Percentiles rank a stretch among this genome's conserved stretches.
phyloP scores from a whole-genome alignment of 164 flowering plant genomes.

The Vitis labrusca region DNA sequence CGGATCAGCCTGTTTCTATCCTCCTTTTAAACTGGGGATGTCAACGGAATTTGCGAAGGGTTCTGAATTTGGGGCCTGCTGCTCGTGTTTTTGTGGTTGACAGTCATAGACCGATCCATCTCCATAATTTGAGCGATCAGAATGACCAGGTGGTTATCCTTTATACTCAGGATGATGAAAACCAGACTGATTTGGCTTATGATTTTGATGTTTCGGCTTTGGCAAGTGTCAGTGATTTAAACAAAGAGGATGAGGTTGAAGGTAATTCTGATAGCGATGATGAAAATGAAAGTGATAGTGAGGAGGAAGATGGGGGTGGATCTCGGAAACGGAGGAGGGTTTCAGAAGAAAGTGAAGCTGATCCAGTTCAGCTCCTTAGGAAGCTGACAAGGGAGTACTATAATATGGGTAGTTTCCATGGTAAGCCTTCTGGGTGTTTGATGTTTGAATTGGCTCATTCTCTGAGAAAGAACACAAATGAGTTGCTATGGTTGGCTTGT shows the following conservation, averaged over 20 bases:
- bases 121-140: slow-evolving; percentile 69
- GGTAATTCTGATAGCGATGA: slow-evolving; percentile 43
- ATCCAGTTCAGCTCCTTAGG: slow-evolving; percentile 51
- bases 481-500: slow-evolving; percentile 93
- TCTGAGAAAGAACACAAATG: slow-evolving; percentile 84
- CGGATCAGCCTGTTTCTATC: slow-evolving; percentile 53
- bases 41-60: slow-evolving; percentile 65
- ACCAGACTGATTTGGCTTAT: slow-evolving; percentile 74
- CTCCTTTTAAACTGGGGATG: slow-evolving; percentile 92
- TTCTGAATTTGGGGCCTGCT: slow-evolving; percentile 49
- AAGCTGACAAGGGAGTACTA: slow-evolving; percentile 76
- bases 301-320: slow-evolving; percentile 43
- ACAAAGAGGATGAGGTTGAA: slow-evolving; percentile 64
- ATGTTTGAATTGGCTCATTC: slow-evolving; percentile 82
- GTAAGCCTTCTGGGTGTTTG: slow-evolving; percentile 90
- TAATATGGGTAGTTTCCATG: slow-evolving; percentile 86
- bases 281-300: slow-evolving; percentile 44
- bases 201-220: slow-evolving; percentile 75
- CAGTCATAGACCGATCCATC: slow-evolving; percentile 87
- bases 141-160: slow-evolving; percentile 75
- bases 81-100: slow-evolving; percentile 84
- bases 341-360: slow-evolving; percentile 37
- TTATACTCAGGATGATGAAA: slow-evolving; percentile 75
- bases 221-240: slow-evolving; percentile 63
- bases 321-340: slow-evolving; percentile 51